phyloP scores from a whole-genome alignment of 495 filamentous ascomycete genomes.

The Penicillium flavigenum region DNA sequence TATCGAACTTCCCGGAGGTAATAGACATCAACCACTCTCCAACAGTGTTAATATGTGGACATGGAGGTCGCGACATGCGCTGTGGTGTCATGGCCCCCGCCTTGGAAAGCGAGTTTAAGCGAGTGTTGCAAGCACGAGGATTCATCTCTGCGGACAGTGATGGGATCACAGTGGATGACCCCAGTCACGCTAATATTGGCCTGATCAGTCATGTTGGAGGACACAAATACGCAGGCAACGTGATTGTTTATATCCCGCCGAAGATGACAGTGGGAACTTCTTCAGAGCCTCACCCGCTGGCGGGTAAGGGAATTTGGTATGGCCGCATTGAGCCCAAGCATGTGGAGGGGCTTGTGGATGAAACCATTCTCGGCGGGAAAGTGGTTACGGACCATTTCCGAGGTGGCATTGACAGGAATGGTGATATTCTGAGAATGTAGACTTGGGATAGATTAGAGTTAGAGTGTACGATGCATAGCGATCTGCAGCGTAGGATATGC shows the following conservation, averaged over 20 bases:
- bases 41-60: conserved; percentile 80
- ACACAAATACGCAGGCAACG: conserved; percentile 91
- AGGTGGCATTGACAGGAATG: conserved; percentile 42
- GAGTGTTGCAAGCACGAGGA: conserved; percentile 40
- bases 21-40: conserved; percentile 62
- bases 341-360: conserved; percentile 79
- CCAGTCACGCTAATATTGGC: conserved; percentile 57
- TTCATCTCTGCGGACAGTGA: conserved; percentile 22
- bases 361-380: conserved; percentile 72
- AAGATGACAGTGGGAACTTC: conserved; percentile 31
- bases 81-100: conserved; percentile 80
- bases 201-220: conserved; percentile 87
- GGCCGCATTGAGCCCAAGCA: conserved; percentile 82
- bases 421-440: conserved; percentile 42
- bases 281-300: conserved; percentile 51
- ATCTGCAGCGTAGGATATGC: background rate
- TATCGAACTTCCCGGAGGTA: conserved; percentile 38
- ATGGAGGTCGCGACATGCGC: conserved; percentile 72
- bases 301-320: conserved; percentile 90
- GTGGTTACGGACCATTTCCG: conserved; percentile 75
- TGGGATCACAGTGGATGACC: conserved; percentile 26
- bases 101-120: conserved; percentile 66
- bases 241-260: conserved; percentile 84
- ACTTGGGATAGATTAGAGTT: background rate
- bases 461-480: conserved; percentile 2